Percentiles rank a stretch among this genome's conserved stretches.
phyloP scores from a whole-genome alignment of 495 filamentous ascomycete genomes.

The Aspergillus bridgeri region DNA sequence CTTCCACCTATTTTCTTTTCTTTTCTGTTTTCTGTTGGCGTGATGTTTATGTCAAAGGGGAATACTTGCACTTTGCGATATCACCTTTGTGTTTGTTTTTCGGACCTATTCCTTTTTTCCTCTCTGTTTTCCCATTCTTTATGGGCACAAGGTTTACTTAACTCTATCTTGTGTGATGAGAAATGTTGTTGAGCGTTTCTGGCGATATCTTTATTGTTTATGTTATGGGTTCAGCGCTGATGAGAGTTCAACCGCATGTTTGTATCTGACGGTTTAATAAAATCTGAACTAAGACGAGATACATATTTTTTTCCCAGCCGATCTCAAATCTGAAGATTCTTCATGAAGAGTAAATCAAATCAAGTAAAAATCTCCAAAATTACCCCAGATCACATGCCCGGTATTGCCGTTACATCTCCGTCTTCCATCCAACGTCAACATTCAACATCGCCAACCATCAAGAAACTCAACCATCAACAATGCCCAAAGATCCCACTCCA shows the following conservation, averaged over 20 bases:
- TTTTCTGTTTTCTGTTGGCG: background rate
- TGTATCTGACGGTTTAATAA: background rate
- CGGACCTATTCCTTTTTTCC: background rate
- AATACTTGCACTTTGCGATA: too few relatives aligned
- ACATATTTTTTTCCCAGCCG: too few relatives aligned
- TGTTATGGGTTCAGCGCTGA: constrained; percentile 6
- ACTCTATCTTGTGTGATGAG: constrained; percentile 3
- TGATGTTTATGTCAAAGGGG: too few relatives aligned
- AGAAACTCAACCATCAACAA: background rate
- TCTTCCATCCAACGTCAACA: background rate
- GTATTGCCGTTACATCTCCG: background rate
- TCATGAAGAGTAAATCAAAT: too few relatives aligned
- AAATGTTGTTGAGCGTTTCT: constrained; percentile 9
- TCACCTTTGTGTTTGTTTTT: background rate
- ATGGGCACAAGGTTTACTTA: background rate
- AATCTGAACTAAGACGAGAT: background rate
- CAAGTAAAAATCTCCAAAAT: background rate
- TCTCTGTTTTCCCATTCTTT: background rate
- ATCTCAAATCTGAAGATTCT: too few relatives aligned
- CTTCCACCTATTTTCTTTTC: constrained; percentile 8
- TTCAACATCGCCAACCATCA: background rate
- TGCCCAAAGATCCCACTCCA: background rate
- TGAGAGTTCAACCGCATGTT: constrained; percentile 3
- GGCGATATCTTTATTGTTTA: background rate
- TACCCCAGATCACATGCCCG: background rate